Evolutionary conservation across 352 stramenopile species (phyloP).

Genomic region (Paralagenidium karlingii): DNA sequence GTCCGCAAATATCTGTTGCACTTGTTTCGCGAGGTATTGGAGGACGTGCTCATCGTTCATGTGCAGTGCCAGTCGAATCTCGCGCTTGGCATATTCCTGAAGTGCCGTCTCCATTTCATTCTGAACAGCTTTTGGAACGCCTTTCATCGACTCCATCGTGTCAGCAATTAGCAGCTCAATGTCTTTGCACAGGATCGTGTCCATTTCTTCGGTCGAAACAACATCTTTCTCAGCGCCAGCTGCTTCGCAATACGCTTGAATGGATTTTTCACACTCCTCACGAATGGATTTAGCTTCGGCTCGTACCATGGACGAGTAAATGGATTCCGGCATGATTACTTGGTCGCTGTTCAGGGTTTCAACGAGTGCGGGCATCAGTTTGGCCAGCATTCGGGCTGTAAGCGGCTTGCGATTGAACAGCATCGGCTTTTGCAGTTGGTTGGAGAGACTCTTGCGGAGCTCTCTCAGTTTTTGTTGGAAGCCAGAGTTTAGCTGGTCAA

Average conservation of each 20-base stretch:
- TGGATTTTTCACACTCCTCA: conserved; percentile 42
- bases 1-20: conserved; percentile 36
- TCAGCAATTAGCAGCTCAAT: conserved; percentile 42
- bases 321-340: conserved; percentile 83
- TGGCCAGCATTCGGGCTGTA: conserved; percentile 49
- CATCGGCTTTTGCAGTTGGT: conserved; percentile 61
- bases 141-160: conserved; percentile 31
- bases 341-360: conserved; percentile 79
- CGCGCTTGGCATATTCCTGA: conserved; percentile 33
- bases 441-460: conserved; percentile 52
- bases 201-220: conserved; percentile 35
- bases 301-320: conserved; percentile 79
- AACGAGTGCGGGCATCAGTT: conserved; percentile 66
- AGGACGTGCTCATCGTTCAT: conserved; percentile 57
- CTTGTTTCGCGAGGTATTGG: conserved; percentile 27
- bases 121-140: conserved; percentile 27
- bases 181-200: conserved; percentile 37
- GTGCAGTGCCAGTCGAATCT: conserved; percentile 57
- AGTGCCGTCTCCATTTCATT: conserved; percentile 51
- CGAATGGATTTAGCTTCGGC: conserved; percentile 54
- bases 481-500: conserved; percentile 62
- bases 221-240: conserved; percentile 42
- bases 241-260: conserved; percentile 53
- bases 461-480: conserved; percentile 72
- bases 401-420: conserved; percentile 60